Percentiles rank a stretch among this genome's conserved stretches.
Conservation (phyloP, 2,329 filamentous ascomycete species). For the Hypoxylon sp. region DNA sequence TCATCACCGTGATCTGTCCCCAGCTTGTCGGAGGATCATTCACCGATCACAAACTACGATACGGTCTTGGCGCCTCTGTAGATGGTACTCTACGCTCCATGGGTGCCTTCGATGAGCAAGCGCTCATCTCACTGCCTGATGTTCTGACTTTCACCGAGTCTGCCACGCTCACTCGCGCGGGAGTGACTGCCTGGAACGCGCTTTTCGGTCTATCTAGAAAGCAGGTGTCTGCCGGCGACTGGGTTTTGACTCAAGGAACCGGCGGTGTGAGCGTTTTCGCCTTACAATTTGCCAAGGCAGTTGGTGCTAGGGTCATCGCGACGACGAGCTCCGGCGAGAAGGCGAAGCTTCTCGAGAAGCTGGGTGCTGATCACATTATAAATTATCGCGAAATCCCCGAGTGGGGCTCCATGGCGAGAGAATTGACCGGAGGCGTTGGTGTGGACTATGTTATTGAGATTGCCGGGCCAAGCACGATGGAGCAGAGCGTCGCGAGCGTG, state of each 20-base stretch:
- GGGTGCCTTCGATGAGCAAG: slow-evolving; percentile 62
- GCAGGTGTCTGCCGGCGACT: slow-evolving; percentile 32
- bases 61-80: slow-evolving; percentile 48
- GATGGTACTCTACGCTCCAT: slow-evolving; percentile 55
- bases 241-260: slow-evolving; percentile 60
- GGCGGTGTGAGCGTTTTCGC: slow-evolving; percentile 59
- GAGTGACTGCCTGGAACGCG: slow-evolving; percentile 68
- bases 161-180: slow-evolving; percentile 67
- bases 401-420: slow-evolving; percentile 60
- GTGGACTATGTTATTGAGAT: slow-evolving; percentile 63
- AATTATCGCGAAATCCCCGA: slow-evolving; percentile 59
- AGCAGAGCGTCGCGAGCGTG: slow-evolving; percentile 58
- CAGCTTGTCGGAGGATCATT: slow-evolving; percentile 46
- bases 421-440: slow-evolving; percentile 56
- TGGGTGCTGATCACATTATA: slow-evolving; percentile 61
- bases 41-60: slow-evolving; percentile 5
- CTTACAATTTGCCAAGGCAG: slow-evolving; percentile 34
- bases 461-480: slow-evolving; percentile 58
- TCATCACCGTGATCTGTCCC: slow-evolving; percentile 56
- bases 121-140: slow-evolving; percentile 71
- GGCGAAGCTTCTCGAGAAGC: slow-evolving; percentile 54
- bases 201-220: slow-evolving; percentile 63
- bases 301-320: slow-evolving; percentile 52
- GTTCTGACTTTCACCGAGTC: slow-evolving; percentile 64
- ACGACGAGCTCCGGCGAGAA: slow-evolving; percentile 60